Evolutionary conservation across 768 basidiomycete genomes (phyloP).

Genomic region (Glaciozyma antarctica): DNA sequence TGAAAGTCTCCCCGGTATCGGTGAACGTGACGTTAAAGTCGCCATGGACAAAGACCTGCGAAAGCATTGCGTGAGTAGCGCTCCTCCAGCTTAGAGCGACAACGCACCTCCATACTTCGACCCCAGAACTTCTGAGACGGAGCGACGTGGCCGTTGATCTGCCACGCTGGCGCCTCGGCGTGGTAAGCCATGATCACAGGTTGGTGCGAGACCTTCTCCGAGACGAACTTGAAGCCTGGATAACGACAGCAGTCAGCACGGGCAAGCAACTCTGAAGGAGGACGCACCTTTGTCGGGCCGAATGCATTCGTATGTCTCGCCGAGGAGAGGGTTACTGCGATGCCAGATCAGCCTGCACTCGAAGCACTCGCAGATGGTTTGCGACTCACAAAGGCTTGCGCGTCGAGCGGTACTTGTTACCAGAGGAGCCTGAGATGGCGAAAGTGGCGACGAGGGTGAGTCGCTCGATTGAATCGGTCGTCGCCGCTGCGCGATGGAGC

Average conservation of each 20-base stretch:
- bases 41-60: constrained; percentile 17
- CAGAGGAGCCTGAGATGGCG: constrained; percentile 91
- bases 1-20: constrained; percentile 22
- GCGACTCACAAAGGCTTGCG: constrained; percentile 58
- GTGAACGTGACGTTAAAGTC: constrained; percentile 24
- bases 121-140: constrained; percentile 34
- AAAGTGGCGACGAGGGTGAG: constrained; percentile 89
- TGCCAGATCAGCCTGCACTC: background rate
- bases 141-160: constrained; percentile 18
- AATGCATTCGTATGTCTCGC: constrained; percentile 91
- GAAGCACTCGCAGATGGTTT: background rate
- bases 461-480: constrained; percentile 66
- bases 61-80: background rate
- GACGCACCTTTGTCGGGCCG: constrained; percentile 67
- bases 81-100: background rate
- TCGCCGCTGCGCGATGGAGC: constrained; percentile 67
- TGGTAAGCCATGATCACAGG: constrained; percentile 43
- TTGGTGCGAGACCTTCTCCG: constrained; percentile 93
- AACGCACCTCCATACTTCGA: constrained; percentile 16
- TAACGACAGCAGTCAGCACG: background rate
- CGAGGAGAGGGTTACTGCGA: constrained; percentile 57
- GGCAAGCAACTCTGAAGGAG: constrained; percentile 49
- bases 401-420: constrained; percentile 83
- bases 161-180: constrained; percentile 25
- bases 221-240: constrained; percentile 40